Evolutionary conservation across 2,329 filamentous ascomycete species (phyloP), one percentile per base, ranked within the genome.

Genomic region (Metarhizium robertsii): DNA sequence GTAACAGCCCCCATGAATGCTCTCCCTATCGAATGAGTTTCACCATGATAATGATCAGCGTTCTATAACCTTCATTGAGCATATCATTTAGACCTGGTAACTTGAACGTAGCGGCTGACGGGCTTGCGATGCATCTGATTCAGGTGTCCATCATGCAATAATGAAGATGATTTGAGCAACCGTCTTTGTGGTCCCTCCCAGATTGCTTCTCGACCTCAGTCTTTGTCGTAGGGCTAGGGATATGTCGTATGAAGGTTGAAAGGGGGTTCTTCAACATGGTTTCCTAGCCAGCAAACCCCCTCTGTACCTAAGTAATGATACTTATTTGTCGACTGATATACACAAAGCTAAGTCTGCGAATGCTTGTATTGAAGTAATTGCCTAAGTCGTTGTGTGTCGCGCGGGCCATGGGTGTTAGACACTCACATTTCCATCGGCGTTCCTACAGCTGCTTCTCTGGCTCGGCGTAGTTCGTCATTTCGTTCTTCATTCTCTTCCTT

Each of bases 401-500:
- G 42, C 6, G n/a, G 7, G n/a, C 20, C 42, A 16, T 45, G 11
- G 6, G 6, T 20, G n/a, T 40, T 30, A 10, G 20, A 30, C 6
- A 14, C 38, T 65, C 54, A 77, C 50, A 71, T 67, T 67, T 86
- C 83, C 81, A 83, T 81, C 2, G 75, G 70, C 13, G 74, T 73
- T 13, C 81, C 83, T 2, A 83, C 62, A 2, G 78, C 83, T 58
- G 81, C 80, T 63, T 87, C 81, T 50, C 74, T 75, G 16, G 76
- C 71, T 60, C 70, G 76, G 55, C 83, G 76, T 49, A 78, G 65
- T 34, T 72, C 67, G 25, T 84, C 79, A 58, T 85, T 77, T 59
- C 73, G 76, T 55, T 84, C 81, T 53, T 85, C 79, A 16, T 74
- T 75, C 66, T 86, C 81, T 63, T 89, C 86, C 61, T 81, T 83